Evolutionary conservation across 805 yeast genomes (phyloP).

Genomic region (Vanderwaltozyma verrucispora): DNA sequence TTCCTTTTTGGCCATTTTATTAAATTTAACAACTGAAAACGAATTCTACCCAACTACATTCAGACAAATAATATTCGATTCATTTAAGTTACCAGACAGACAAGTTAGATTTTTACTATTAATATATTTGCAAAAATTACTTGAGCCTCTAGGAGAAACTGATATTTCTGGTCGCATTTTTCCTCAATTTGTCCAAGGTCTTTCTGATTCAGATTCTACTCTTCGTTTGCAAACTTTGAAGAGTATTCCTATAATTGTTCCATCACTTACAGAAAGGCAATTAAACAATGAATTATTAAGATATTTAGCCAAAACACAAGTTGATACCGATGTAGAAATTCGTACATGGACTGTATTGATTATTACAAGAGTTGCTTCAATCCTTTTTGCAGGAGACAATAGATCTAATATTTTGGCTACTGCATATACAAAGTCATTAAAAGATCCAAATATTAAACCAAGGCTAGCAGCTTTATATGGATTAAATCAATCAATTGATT

Average conservation of each 20-base stretch:
- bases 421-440: constrained; percentile 74
- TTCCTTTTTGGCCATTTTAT: constrained; percentile 24
- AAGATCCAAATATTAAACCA: constrained; percentile 68
- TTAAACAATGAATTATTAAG: constrained; percentile 78
- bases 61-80: constrained; percentile 53
- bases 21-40: constrained; percentile 30
- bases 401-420: constrained; percentile 73
- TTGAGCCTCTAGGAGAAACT: constrained; percentile 39
- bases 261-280: constrained; percentile 64
- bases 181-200: constrained; percentile 63
- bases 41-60: constrained; percentile 23
- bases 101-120: constrained; percentile 65
- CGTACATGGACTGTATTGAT: constrained; percentile 26
- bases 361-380: constrained; percentile 16
- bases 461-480: constrained; percentile 70
- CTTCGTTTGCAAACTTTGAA: constrained; percentile 73
- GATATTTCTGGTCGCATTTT: constrained; percentile 65
- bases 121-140: constrained; percentile 47
- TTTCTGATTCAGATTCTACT: constrained; percentile 73
- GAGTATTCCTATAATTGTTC: constrained; percentile 40
- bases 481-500: constrained; percentile 50
- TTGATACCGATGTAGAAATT: constrained; percentile 22
- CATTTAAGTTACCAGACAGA: constrained; percentile 63
- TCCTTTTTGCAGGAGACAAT: constrained; percentile 21
- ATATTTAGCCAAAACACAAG: constrained; percentile 51